Evolutionary conservation across 169 alveolate genomes (phyloP), one percentile per base, ranked within the genome.

Genomic region (Cryptosporidium baileyi): DNA sequence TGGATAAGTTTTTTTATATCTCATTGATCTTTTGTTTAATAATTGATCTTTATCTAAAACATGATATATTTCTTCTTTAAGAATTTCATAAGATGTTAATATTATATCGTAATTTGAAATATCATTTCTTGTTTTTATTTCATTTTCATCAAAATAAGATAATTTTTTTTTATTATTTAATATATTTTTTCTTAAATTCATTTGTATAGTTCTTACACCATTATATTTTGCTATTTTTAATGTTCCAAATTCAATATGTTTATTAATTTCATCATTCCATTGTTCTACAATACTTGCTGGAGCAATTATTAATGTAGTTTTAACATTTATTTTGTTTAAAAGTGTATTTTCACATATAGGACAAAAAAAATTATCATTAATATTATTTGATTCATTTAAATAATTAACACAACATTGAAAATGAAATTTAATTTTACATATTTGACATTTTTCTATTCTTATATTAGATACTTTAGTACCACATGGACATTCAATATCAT

Each of bases 1-100:
- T n/a, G 90, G 90, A 40, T 90, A 88, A 11, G 88, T 79, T 26
- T 90, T 90, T 44, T 44, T 59, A 26, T 67, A 40, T 22, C 85
- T 51, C 67, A 74, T 36, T 24, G 85, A 74, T 57, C 67, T 74
- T 26, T 57, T 74, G 60, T 57, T 74, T 11, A 36, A 9, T 11
- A 74, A 6, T 6, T 43, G 26, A 22, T 74, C 74, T 22, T 54
- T 34, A 22, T 74, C 85, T 7, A 74, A 17, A 8, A 57, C 85
- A 17, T 74, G 85, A 13, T 74, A 51, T 5, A 74, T 74, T 22
- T 74, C 85, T 57, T 74, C 85, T 13, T 57, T 51, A 3, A 74
- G 32, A 26, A 57, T 43, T 28, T 74, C 85, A 54, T 74, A 74
- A 28, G 85, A 74, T 17, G 67, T 57, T 24, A 74, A 15, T 0